Evolutionary conservation across 2,329 filamentous ascomycete species (phyloP).

Genomic region (Sporothrix mexicana): DNA sequence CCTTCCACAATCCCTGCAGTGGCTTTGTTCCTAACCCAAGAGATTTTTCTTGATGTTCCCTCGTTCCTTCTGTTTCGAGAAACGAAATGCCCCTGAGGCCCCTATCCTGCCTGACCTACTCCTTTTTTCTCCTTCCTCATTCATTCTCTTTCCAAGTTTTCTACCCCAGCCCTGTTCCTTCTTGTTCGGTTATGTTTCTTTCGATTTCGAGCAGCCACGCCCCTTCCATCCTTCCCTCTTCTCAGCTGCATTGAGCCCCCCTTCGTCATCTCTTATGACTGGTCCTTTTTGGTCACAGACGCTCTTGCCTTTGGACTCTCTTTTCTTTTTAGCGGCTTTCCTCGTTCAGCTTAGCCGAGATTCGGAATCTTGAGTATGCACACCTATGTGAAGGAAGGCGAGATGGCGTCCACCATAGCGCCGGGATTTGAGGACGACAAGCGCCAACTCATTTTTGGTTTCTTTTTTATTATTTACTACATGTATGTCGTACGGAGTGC

Average conservation of each 20-base stretch:
- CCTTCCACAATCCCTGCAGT: neutral
- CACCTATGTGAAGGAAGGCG: neutral
- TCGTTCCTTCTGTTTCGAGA: slow-evolving; percentile 25
- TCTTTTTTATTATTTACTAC: neutral
- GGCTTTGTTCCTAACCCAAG: neutral
- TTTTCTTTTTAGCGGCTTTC: slow-evolving; percentile 22
- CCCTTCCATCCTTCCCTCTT: neutral
- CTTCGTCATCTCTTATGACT: neutral
- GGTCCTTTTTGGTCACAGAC: neutral
- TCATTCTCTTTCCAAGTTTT: neutral
- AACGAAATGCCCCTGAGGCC: neutral
- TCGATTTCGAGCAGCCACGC: slow-evolving; percentile 1
- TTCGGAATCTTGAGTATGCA: slow-evolving; percentile 24
- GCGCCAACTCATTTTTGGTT: slow-evolving; percentile 1
- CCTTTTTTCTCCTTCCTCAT: neutral
- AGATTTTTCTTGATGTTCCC: neutral
- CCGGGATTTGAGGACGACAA: slow-evolving; percentile 24
- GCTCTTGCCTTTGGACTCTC: neutral
- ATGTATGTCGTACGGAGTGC: no score
- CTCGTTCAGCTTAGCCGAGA: slow-evolving; percentile 33
- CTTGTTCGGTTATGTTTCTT: neutral
- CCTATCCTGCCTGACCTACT: neutral
- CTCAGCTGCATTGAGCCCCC: neutral
- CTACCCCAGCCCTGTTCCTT: slow-evolving; percentile 15
- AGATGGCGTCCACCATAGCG: slow-evolving; percentile 27